Evolutionary conservation across 2,329 filamentous ascomycete genomes (phyloP).

Genomic region (Teratosphaeria nubilosa): DNA sequence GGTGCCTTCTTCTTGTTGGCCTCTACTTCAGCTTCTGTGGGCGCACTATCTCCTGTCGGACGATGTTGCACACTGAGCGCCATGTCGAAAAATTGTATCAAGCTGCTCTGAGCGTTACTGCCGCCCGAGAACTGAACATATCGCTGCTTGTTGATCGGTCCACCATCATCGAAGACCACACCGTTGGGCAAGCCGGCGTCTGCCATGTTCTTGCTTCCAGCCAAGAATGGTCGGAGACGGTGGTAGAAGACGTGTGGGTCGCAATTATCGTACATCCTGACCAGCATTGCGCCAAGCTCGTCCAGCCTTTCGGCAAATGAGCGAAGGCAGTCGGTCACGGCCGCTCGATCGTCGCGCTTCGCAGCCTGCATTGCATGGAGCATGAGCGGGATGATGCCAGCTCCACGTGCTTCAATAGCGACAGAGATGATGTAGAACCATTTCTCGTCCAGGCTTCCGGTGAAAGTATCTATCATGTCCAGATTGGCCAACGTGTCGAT

Average conservation of each 20-base stretch:
- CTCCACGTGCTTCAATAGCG: slow-evolving; percentile 87
- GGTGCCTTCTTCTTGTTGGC: slow-evolving; percentile 36
- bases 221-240: slow-evolving; percentile 88
- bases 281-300: slow-evolving; percentile 66
- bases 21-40: slow-evolving; percentile 26
- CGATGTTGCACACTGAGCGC: slow-evolving; percentile 81
- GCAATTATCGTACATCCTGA: slow-evolving; percentile 90
- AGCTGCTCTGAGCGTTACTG: slow-evolving; percentile 91
- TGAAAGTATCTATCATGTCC: slow-evolving; percentile 79
- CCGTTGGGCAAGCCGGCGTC: slow-evolving; percentile 84
- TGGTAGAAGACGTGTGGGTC: slow-evolving; percentile 93
- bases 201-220: slow-evolving; percentile 94
- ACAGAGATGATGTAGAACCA: slow-evolving; percentile 98
- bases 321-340: slow-evolving; percentile 67
- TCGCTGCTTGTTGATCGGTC: slow-evolving; percentile 38
- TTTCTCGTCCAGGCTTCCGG: slow-evolving; percentile 88
- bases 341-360: slow-evolving; percentile 55
- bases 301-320: slow-evolving; percentile 80
- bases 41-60: slow-evolving; percentile 64
- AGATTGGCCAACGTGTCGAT: slow-evolving; percentile 81
- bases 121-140: slow-evolving; percentile 86
- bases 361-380: slow-evolving; percentile 75
- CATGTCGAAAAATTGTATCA: slow-evolving; percentile 96
- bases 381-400: slow-evolving; percentile 79
- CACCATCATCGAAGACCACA: slow-evolving; percentile 71